Evolutionary conservation across 139 green algal species (phyloP), one percentile per base, ranked within the genome.

Genomic region (Chlamydomonas schloesseri): DNA sequence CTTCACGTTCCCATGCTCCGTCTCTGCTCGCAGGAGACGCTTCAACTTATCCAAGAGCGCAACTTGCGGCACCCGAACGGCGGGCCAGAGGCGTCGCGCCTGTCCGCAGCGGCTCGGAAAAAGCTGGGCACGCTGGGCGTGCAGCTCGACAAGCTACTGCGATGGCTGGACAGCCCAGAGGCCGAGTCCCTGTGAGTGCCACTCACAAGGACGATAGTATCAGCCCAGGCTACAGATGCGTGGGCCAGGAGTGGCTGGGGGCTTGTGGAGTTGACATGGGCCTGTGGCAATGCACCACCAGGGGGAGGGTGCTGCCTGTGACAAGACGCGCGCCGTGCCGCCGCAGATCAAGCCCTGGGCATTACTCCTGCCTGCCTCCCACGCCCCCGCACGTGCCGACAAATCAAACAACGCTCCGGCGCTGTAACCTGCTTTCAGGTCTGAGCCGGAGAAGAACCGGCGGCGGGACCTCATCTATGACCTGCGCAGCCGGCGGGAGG

Each of bases 371-470:
- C n/a, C n/a, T n/a, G n/a, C n/a, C n/a, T n/a, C n/a, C n/a, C n/a
- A n/a, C n/a, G n/a, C n/a, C n/a, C n/a, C n/a, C n/a, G n/a, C n/a
- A n/a, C n/a, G n/a, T n/a, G n/a, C n/a, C n/a, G n/a, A n/a, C n/a
- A n/a, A n/a, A n/a, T n/a, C n/a, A n/a, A n/a, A n/a, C n/a, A n/a
- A n/a, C n/a, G n/a, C n/a, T n/a, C n/a, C 8, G 42, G 42, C 42
- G 42, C 8, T 50, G 42, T 33, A 3, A 37, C 20, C 73, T 80
- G 2, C 6, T 28, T 28, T 2, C 93, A 98, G 96, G 4, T 94
- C 93, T 15, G 96, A 98, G 77, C 90, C 94, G n/a, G 96, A 98
- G 86, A 89, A 91, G 31, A 97, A 97, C 83, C 82, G 96, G 24
- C 87, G 96, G 57, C 90, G 94, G 18, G 96, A 98, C 79, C 77